These are phyloP conservation scores for Fusarium luffae DNA, from an alignment of 2,329 filamentous ascomycete genomes.

Conservation along the genomic window DNA sequence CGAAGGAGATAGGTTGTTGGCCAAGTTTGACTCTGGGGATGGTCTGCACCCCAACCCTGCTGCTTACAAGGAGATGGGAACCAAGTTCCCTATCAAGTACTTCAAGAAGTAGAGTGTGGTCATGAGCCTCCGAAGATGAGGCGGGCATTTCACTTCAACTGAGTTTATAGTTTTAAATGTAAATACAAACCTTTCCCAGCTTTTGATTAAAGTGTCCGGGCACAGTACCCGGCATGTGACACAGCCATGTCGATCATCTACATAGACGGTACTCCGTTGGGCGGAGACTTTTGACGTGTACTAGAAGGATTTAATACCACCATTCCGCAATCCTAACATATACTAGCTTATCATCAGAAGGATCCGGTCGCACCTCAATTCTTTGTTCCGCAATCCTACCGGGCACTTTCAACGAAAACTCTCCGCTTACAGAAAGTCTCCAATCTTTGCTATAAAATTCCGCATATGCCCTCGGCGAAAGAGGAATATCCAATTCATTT, in stretches of 20 bases:
- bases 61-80: conserved; percentile 23
- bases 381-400: neutral
- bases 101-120: neutral
- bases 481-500: neutral
- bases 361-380: neutral
- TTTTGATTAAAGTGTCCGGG: neutral
- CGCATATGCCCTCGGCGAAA: fast-evolving
- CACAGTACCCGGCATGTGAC: neutral
- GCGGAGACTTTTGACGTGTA: neutral
- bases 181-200: neutral
- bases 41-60: conserved; percentile 30
- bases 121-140: fast-evolving
- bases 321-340: neutral
- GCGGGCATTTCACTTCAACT: neutral
- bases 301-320: neutral
- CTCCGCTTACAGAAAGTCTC: neutral
- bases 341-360: neutral
- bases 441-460: neutral
- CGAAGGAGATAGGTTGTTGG: conserved; percentile 13
- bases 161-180: neutral
- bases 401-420: neutral
- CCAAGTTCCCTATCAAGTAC: conserved; percentile 4
- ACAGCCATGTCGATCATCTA: neutral
- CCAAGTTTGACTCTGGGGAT: conserved; percentile 28
- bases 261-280: neutral